Evolutionary conservation across 129 eudicot species (phyloP).

Genomic region (Saussurea involucrata): DNA sequence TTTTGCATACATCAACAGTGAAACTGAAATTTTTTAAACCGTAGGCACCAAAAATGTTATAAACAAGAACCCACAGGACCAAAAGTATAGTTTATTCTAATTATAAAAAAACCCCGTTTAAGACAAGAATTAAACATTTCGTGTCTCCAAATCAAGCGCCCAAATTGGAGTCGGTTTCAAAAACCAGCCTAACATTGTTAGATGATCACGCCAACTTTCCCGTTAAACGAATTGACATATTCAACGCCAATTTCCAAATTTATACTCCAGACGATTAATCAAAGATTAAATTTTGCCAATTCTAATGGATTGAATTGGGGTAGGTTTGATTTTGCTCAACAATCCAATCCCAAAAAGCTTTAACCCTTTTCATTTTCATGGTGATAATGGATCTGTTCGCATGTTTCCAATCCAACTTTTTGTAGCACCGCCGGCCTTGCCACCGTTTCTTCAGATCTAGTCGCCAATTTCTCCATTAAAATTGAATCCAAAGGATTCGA

Average conservation of each 20-base stretch:
- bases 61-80: no score
- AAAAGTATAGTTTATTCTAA: no score
- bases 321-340: neutral
- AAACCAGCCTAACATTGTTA: slow-evolving; percentile 14
- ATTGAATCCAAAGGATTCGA: neutral
- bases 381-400: neutral
- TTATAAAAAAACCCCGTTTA: no score
- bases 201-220: slow-evolving; percentile 8
- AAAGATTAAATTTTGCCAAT: slow-evolving; percentile 4
- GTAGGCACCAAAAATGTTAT: no score
- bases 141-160: no score
- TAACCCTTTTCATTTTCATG: neutral
- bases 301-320: slow-evolving; percentile 2
- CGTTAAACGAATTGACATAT: slow-evolving; percentile 12
- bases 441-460: neutral
- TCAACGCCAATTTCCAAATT: slow-evolving; percentile 25
- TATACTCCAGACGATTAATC: slow-evolving; percentile 5
- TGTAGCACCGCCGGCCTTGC: neutral
- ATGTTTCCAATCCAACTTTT: neutral
- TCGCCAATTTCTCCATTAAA: neutral
- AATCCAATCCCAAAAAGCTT: slow-evolving; percentile 2
- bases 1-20: no score
- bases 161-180: neutral
- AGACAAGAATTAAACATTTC: neutral
- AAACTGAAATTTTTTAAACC: no score